Evolutionary conservation across 306 rosid species (phyloP).

Genomic region (Echinosophora koreensis): DNA sequence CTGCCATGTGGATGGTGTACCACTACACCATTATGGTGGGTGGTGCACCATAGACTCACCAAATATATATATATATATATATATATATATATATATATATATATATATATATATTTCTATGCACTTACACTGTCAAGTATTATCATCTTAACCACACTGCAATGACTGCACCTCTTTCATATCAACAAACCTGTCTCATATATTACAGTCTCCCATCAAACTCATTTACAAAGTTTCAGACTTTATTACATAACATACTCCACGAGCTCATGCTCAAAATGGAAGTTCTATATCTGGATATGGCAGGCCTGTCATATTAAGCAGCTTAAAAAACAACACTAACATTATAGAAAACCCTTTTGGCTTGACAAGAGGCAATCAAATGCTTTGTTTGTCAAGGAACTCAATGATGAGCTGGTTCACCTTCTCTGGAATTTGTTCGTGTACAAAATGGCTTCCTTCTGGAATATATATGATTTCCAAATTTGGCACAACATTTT

Average conservation of each 20-base stretch:
- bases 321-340: constrained; percentile 1
- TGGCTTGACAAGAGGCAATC: background rate
- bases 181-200: background rate
- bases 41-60: no score
- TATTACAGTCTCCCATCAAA: constrained; percentile 1
- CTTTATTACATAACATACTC: background rate
- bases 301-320: background rate
- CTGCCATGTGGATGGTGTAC: no score
- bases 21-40: no score
- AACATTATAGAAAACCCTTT: background rate
- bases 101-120: no score
- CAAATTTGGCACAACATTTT: constrained; percentile 51
- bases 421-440: constrained; percentile 60
- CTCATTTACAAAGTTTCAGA: background rate
- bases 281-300: background rate
- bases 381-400: constrained; percentile 55
- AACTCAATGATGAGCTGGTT: constrained; percentile 58
- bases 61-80: no score
- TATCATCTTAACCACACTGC: background rate
- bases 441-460: constrained; percentile 64
- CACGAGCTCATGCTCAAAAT: background rate
- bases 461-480: constrained; percentile 55
- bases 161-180: background rate
- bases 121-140: no score
- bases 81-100: no score